These are phyloP conservation scores for Biscutella laevigata DNA, from an alignment of 441 rosid species.

Conservation along the genomic window DNA sequence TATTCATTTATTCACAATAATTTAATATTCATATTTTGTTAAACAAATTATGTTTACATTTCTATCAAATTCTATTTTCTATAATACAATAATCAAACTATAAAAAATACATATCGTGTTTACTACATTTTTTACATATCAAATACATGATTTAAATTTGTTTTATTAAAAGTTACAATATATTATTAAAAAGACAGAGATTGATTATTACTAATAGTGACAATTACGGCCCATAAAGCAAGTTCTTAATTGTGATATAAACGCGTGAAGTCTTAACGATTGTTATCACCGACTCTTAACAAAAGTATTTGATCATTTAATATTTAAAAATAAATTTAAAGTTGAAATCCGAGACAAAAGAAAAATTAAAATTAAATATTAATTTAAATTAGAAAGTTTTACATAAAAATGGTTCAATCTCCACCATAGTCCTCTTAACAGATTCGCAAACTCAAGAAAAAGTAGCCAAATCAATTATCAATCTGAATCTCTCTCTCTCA, in stretches of 20 bases:
- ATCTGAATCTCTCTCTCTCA: slow-evolving; percentile 22
- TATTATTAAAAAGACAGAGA: background rate
- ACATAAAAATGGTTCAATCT: slow-evolving; percentile 12
- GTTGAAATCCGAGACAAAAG: too few relatives aligned
- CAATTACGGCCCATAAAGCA: slow-evolving; percentile 15
- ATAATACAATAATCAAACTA: too few relatives aligned
- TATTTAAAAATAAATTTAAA: too few relatives aligned
- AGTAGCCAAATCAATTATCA: slow-evolving; percentile 3
- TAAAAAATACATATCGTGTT: too few relatives aligned
- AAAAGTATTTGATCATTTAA: background rate
- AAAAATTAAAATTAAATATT: background rate
- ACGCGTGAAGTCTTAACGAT: slow-evolving; percentile 25
- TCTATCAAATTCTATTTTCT: too few relatives aligned
- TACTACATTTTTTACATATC: too few relatives aligned
- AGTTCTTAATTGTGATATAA: slow-evolving; percentile 10
- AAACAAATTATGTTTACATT: too few relatives aligned
- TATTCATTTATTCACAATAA: background rate
- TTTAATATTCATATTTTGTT: background rate
- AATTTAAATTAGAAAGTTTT: background rate
- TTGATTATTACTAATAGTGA: slow-evolving; percentile 18
- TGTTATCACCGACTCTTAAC: slow-evolving; percentile 19
- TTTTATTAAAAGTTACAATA: too few relatives aligned
- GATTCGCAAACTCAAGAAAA: slow-evolving; percentile 14
- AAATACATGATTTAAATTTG: too few relatives aligned
- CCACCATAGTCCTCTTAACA: slow-evolving; percentile 21